Conservation (phyloP, 139 green algal species). For the Closterium sp. region DNA sequence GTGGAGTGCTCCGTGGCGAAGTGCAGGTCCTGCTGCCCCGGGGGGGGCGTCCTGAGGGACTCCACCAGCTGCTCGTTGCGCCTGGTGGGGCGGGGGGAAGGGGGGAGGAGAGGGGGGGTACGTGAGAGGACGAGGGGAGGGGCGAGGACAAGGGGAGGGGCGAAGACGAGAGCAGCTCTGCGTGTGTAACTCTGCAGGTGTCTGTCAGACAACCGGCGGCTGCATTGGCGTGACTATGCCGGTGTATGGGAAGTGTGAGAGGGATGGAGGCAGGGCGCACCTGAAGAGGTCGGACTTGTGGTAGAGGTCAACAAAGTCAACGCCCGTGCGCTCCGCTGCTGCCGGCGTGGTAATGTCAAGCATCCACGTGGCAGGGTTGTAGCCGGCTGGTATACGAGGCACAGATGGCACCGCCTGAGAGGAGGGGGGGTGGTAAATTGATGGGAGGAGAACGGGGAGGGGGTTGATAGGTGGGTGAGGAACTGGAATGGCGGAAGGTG, state of each 20-base stretch:
- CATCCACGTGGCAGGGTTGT: constrained; percentile 83
- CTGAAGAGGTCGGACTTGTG: constrained; percentile 20
- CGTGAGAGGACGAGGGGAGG: too few species aligned
- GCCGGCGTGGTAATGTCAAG: constrained; percentile 59
- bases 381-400: constrained; percentile 44
- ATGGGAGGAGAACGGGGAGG: neutral
- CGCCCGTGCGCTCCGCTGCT: constrained; percentile 13
- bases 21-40: constrained; percentile 26
- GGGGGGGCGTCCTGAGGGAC: constrained; percentile 2
- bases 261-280: neutral
- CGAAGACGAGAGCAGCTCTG: too few species aligned
- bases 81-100: neutral
- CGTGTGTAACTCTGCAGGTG: too few species aligned
- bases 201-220: too few species aligned
- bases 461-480: neutral
- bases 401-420: constrained; percentile 26
- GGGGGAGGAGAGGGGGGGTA: too few species aligned
- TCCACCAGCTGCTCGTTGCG: constrained; percentile 32
- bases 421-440: neutral
- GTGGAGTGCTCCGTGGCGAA: constrained; percentile 19
- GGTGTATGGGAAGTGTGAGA: neutral
- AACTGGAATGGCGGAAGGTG: neutral
- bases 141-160: too few species aligned
- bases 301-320: constrained; percentile 45
- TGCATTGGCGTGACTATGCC: too few species aligned